Percentiles rank a stretch among this genome's conserved stretches.
phyloP scores from a whole-genome alignment of 2,329 filamentous ascomycete genomes.

The Beauveria bassiana region DNA sequence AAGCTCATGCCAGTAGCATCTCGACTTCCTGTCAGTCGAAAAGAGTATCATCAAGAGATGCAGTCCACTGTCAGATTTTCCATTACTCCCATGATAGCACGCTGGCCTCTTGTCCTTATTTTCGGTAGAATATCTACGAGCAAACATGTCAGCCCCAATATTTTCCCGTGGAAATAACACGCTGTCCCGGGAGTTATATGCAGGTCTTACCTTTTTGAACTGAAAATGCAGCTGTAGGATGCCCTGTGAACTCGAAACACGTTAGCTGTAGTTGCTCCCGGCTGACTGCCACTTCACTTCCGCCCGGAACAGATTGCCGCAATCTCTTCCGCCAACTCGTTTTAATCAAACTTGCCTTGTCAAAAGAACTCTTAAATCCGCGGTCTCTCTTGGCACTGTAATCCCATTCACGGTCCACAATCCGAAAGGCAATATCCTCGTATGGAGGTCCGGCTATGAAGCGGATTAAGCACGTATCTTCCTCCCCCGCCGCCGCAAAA shows the following conservation, averaged over 20 bases:
- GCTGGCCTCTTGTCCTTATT: constrained; percentile 26
- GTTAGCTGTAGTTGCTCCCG: neutral
- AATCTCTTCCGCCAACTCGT: neutral
- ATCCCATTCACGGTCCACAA: constrained; percentile 98
- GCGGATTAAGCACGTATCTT: constrained; percentile 92
- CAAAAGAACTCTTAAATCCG: constrained; percentile 93
- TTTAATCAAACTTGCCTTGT: constrained; percentile 62
- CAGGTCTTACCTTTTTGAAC: constrained; percentile 77
- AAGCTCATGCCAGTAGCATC: neutral
- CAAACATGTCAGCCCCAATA: constrained; percentile 16
- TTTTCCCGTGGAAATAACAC: neutral
- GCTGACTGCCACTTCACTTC: neutral
- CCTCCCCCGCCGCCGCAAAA: constrained; percentile 86
- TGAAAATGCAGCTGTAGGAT: constrained; percentile 96
- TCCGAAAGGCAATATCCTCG: constrained; percentile 92
- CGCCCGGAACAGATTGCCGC: neutral
- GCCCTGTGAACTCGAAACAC: constrained; percentile 46
- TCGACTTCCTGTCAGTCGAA: neutral
- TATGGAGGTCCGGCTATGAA: constrained; percentile 95
- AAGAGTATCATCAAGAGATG: neutral
- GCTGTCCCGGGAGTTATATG: neutral
- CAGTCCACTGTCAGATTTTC: too few species aligned
- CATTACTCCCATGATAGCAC: too few species aligned
- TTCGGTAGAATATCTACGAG: constrained; percentile 48
- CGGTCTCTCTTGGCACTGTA: constrained; percentile 93